Conservation (phyloP, 225 moss, liverwort and hornwort species). For the Takakia lepidozioides region DNA sequence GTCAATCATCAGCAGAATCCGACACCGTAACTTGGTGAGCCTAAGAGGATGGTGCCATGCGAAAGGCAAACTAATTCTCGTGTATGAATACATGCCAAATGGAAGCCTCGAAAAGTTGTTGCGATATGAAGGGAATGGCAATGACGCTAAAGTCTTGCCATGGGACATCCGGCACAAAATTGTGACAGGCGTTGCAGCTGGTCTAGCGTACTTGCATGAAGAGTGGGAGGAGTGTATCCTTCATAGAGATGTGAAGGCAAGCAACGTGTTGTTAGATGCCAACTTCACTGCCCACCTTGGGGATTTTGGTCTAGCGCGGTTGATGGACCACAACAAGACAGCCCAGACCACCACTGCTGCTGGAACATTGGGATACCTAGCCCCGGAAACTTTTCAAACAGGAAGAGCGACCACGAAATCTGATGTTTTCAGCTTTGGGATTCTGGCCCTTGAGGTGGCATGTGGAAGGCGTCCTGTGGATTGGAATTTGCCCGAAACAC, state of each 20-base stretch:
- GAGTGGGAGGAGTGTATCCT: conserved; percentile 28
- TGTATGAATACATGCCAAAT: conserved; percentile 11
- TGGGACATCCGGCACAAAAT: conserved; percentile 24
- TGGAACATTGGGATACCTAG: conserved; percentile 15
- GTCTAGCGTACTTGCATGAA: conserved; percentile 6
- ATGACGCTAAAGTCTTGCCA: too few relatives aligned
- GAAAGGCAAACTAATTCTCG: conserved; percentile 4
- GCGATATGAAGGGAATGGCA: too few relatives aligned
- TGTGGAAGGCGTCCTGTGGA: conserved; percentile 14
- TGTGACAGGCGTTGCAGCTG: conserved; percentile 18
- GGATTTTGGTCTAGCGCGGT: conserved; percentile 23
- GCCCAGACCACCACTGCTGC: conserved; percentile 1
- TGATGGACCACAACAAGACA: conserved; percentile 1
- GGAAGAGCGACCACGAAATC: conserved; percentile 10
- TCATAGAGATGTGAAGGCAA: conserved; percentile 33
- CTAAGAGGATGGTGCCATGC: conserved; percentile 9
- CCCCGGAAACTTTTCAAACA: conserved; percentile 16
- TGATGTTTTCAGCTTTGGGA: too few relatives aligned
- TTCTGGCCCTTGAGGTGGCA: conserved; percentile 22
- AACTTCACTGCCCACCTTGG: conserved; percentile 22
- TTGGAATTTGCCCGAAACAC: not conserved
- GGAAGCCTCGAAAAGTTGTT: conserved; percentile 12
- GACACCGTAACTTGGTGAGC: conserved; percentile 7
- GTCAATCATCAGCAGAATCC: conserved; percentile 19
- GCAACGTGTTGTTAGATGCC: conserved; percentile 26